phyloP scores from a whole-genome alignment of 345 rosid species.

The Syzygium aromaticum region DNA sequence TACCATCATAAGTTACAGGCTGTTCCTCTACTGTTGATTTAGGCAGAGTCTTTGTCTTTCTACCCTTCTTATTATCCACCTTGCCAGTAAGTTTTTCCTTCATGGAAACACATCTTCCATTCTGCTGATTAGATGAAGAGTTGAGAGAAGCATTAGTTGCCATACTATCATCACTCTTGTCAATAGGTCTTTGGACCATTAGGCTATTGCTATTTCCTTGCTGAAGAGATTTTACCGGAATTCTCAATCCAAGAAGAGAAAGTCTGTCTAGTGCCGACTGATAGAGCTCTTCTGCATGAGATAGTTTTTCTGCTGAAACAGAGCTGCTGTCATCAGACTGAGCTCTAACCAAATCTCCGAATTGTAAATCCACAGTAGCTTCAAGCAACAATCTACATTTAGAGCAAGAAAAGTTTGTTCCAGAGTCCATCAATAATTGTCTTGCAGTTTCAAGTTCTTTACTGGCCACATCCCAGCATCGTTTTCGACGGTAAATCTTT shows the following conservation, averaged over 20 bases:
- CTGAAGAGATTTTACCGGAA: slow-evolving; percentile 22
- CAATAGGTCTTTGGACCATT: background rate
- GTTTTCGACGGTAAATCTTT: slow-evolving; percentile 56
- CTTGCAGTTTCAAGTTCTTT: slow-evolving; percentile 61
- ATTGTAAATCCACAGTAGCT: slow-evolving; percentile 50
- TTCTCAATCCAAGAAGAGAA: slow-evolving; percentile 51
- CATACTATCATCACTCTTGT: background rate
- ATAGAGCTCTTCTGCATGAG: slow-evolving; percentile 53
- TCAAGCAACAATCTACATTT: slow-evolving; percentile 66
- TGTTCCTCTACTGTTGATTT: slow-evolving; percentile 35
- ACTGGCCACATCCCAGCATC: slow-evolving; percentile 51
- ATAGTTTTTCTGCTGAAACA: slow-evolving; percentile 26
- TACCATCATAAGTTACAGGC: slow-evolving; percentile 20
- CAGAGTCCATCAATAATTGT: slow-evolving; percentile 27
- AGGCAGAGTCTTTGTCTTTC: slow-evolving; percentile 22
- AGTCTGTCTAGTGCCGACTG: slow-evolving; percentile 53
- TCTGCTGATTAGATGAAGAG: background rate
- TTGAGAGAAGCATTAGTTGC: background rate
- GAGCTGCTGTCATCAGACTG: slow-evolving; percentile 13
- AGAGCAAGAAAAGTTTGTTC: slow-evolving; percentile 32
- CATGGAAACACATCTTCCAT: slow-evolving; percentile 2
- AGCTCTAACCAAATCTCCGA: slow-evolving; percentile 59
- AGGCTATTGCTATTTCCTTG: slow-evolving; percentile 18
- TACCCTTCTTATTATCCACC: slow-evolving; percentile 3
- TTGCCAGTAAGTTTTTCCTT: background rate